Evolutionary conservation across 2,329 filamentous ascomycete genomes (phyloP), one percentile per base, ranked within the genome.

Genomic region (Cytospora piceae): DNA sequence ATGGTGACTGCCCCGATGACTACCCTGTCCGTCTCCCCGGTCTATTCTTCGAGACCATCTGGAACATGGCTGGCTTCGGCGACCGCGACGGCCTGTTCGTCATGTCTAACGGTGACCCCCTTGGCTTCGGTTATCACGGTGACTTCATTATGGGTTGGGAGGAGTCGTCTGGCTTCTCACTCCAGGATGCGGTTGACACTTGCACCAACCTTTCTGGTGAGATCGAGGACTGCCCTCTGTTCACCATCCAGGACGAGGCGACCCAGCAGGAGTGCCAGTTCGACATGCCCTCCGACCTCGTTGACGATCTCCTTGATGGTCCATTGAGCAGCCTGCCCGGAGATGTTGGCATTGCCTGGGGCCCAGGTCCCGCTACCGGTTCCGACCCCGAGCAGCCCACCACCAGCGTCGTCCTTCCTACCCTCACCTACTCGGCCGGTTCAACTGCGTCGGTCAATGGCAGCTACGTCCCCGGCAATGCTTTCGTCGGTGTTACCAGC

Each of bases 11-110:
- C 77, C 93, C 93, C 0, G 74, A 85, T 1, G 88, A 82, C 11
- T 93, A 87, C 73, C 83, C 87, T 15, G 83, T 82, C 22, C 89
- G 91, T 64, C 76, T 95, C 29, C 87, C 90, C 2, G 89, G 89
- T 68, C 82, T 97, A 57, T 90, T 96, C 76, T 97, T 85, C 75
- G 93, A 97, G 80, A 92, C 90, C 39, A 96, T 96, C 75, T 96
- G 88, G 86, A 81, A 89, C 74, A 95, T 92, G 11, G 77, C 85
- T 58, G 82, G 81, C 1, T 96, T 91, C 76, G 79, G 78, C 32
- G 84, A 83, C 64, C 77, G 84, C 27, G 78, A 83, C 9, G 92
- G 93, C 61, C 77, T 87, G 69, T 97, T 96, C 73, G 82, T 93
- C 58, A 78, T 96, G 59, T 81, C 92, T 58, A 93, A 93, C 71